Evolutionary conservation across 202 grass and related monocot genomes (phyloP).

Genomic region (Elaeis oleifera): DNA sequence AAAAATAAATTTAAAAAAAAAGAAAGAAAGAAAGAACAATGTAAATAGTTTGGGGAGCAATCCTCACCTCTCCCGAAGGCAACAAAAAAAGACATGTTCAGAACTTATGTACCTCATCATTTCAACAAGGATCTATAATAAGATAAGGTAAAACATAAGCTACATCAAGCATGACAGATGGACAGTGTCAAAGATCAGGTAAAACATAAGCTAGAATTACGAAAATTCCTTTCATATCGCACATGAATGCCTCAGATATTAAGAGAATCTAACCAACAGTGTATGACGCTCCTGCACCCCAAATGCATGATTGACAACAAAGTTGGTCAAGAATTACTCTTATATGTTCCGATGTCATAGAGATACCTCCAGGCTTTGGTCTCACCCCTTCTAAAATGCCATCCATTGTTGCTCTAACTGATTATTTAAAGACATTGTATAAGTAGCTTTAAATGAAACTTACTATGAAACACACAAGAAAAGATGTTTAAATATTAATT

Average conservation of each 20-base stretch:
- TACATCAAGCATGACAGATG: conserved; percentile 35
- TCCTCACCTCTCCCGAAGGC: too few species aligned
- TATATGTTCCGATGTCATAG: conserved; percentile 73
- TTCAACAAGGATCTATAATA: background rate
- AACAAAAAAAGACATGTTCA: too few species aligned
- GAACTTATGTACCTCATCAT: conserved; percentile 49
- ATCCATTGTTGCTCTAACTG: conserved; percentile 60
- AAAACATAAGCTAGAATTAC: conserved; percentile 5
- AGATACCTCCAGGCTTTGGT: conserved; percentile 58
- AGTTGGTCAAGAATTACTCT: conserved; percentile 54
- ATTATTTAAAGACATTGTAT: conserved; percentile 21
- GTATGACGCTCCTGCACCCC: conserved; percentile 37
- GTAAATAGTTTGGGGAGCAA: too few species aligned
- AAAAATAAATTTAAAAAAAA: background rate
- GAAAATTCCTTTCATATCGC: conserved; percentile 10
- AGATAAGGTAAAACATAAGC: too few species aligned
- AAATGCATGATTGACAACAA: conserved; percentile 33
- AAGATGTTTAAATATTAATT: background rate
- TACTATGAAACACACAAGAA: background rate
- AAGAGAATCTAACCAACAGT: conserved; percentile 46
- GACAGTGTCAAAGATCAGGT: background rate
- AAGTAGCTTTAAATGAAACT: conserved; percentile 7
- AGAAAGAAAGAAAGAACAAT: conserved; percentile 2
- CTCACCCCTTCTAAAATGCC: conserved; percentile 55
- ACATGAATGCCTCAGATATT: background rate